Base-by-base conservation (phyloP, 2,329 filamentous ascomycete genomes). In the Pseudogymnoascus verrucosus region DNA sequence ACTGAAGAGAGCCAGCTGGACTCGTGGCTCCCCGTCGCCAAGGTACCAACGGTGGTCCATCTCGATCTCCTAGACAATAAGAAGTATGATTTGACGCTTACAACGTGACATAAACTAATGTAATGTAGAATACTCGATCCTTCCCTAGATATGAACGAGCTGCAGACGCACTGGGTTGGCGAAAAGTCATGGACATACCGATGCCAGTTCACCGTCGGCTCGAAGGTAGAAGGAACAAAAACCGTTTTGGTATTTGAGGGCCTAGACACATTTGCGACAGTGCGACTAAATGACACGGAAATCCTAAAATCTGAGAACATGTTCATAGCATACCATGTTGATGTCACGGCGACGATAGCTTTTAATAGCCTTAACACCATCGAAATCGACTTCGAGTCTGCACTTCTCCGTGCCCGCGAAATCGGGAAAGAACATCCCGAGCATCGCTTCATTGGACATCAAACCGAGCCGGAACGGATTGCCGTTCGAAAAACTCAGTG, bases 401-500 rank as follows among this genome's bases (percentile, higher is more conserved):
- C 40, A 14, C 69, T 78, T 26, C 68, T 78, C 61, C 76, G 74
- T 62, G 79, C 78, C n/a, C 72, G 75, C 16, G 75, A 80, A 66
- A 71, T 80, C 19, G 72, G 76, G 21, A 71, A 74, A 66, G 69
- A 76, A 42, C 68, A 80, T 63, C 74, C 76, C 6, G 72, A 77
- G 12, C 80, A 83, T 67, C 74, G 73, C 31, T 82, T 39, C 67
- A 74, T 5, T 71, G 76, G 8, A 69, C 78, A 26, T 26, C 42
- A 47, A 26, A 47, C 42, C 10, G 42, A 47, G 21, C 78, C 70
- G 1, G 70, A 71, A 61, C 64, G 70, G n/a, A 51, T 84, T 11
- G 79, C 79, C 2, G 80, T 84, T 0, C 76, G 87, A n/a, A 89
- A 89, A 70, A 84, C 86, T 0, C 87, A 89, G 72, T 89, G 86